phyloP scores from a whole-genome alignment of 805 yeast species.

The Starmerella stellata region DNA sequence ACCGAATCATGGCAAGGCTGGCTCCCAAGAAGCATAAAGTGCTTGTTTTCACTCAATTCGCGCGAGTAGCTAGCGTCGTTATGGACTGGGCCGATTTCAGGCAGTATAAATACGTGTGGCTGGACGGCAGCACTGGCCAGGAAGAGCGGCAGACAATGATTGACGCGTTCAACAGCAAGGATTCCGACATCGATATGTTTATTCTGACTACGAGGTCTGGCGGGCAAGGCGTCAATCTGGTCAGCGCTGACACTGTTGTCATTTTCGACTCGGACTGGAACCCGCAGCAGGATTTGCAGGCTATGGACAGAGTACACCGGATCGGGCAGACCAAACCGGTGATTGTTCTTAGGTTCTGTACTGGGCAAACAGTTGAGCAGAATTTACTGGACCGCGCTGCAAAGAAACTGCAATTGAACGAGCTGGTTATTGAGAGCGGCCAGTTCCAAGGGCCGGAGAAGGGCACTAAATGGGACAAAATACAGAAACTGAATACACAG shows the following conservation, averaged over 20 bases:
- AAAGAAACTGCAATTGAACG: constrained; percentile 61
- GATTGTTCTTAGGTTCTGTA: constrained; percentile 56
- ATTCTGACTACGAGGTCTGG: constrained; percentile 84
- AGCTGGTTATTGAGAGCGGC: constrained; percentile 53
- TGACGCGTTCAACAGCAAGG: constrained; percentile 29
- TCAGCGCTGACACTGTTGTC: constrained; percentile 77
- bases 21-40: constrained; percentile 42
- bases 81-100: constrained; percentile 51
- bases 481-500: constrained; percentile 12
- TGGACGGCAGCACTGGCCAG: constrained; percentile 62
- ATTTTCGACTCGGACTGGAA: constrained; percentile 92
- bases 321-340: constrained; percentile 83
- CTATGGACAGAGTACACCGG: constrained; percentile 88
- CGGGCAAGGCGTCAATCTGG: constrained; percentile 76
- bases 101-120: constrained; percentile 33
- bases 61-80: constrained; percentile 60
- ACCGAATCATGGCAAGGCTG: constrained; percentile 41
- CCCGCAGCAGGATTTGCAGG: constrained; percentile 91
- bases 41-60: constrained; percentile 73
- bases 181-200: constrained; percentile 32
- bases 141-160: constrained; percentile 49
- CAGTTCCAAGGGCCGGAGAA: constrained; percentile 18
- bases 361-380: constrained; percentile 69
- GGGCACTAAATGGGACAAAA: constrained; percentile 7
- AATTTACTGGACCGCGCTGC: constrained; percentile 61